These are phyloP conservation scores for Moesziomyces aphidis DNA, from an alignment of 1,284 basidiomycete species.

Conservation along the genomic window DNA sequence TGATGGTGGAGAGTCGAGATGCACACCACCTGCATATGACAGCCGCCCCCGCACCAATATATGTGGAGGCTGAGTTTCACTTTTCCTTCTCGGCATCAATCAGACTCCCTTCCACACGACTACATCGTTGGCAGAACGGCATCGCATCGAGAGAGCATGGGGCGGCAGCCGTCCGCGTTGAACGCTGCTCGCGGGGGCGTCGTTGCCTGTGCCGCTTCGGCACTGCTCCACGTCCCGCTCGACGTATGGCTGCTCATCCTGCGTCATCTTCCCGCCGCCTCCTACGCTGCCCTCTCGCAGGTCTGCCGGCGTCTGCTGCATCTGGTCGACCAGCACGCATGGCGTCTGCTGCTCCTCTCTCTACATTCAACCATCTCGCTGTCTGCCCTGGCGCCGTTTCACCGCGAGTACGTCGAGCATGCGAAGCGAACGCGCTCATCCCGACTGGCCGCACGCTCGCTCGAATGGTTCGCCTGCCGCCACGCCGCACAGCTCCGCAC, in stretches of 20 bases:
- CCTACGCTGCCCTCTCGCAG: slow-evolving; percentile 11
- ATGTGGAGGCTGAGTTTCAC: slow-evolving; percentile 22
- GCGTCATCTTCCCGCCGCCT: background rate
- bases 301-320: slow-evolving; percentile 6
- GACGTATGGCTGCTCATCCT: slow-evolving; percentile 45
- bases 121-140: too few relatives aligned
- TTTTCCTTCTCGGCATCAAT: background rate
- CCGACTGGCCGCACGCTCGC: slow-evolving; percentile 3
- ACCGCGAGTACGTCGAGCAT: background rate
- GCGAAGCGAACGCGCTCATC: background rate
- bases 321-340: slow-evolving; percentile 32
- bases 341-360: background rate
- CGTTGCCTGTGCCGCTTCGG: too few relatives aligned
- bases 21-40: background rate
- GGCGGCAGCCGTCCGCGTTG: background rate
- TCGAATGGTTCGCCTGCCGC: slow-evolving; percentile 14
- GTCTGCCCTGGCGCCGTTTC: background rate
- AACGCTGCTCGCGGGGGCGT: background rate
- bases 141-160: background rate
- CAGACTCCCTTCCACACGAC: too few relatives aligned
- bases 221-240: slow-evolving; percentile 17
- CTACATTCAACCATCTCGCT: background rate
- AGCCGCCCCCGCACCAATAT: background rate
- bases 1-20: background rate
- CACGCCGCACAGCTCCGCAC: background rate